Evolutionary conservation across 2,329 filamentous ascomycete genomes (phyloP).

Genomic region (Neopestalotiopsis clavispora): DNA sequence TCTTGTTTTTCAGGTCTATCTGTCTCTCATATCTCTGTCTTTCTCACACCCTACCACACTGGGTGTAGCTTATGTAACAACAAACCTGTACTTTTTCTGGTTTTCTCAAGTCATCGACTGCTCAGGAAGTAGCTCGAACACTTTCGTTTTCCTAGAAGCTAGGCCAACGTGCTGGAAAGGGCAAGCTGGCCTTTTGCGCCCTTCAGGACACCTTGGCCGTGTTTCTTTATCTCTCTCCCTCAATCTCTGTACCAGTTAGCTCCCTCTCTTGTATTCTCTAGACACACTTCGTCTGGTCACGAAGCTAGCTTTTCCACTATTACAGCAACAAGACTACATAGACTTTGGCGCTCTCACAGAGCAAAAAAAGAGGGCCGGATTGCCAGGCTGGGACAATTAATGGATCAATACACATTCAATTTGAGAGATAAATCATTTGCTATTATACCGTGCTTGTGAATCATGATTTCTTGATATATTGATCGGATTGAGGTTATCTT

Average conservation of each 20-base stretch:
- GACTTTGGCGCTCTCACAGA: conserved; percentile 13
- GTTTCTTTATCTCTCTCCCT: neutral
- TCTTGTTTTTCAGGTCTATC: conserved; percentile 19
- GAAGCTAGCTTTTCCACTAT: conserved; percentile 14
- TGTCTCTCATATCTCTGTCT: conserved; percentile 17
- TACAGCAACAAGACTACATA: conserved; percentile 6
- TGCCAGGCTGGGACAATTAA: neutral
- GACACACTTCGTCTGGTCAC: conserved; percentile 24
- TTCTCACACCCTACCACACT: conserved; percentile 3
- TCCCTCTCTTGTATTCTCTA: conserved; percentile 12
- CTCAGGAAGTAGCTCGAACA: conserved; percentile 29
- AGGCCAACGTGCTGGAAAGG: conserved; percentile 21
- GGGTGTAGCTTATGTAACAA: conserved; percentile 9
- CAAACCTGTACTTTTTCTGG: conserved; percentile 5
- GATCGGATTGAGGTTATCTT: too few species aligned
- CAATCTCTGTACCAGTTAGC: neutral
- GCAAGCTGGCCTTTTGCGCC: conserved; percentile 23
- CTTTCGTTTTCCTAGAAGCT: conserved; percentile 20
- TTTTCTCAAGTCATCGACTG: conserved; percentile 21
- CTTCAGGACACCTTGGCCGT: conserved; percentile 17
- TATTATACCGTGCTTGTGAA: neutral
- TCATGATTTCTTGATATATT: too few species aligned
- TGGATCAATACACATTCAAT: neutral
- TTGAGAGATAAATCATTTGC: neutral
- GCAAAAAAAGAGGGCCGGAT: conserved; percentile 1